Evolutionary conservation across 805 yeast genomes (phyloP), one percentile per base, ranked within the genome.

Genomic region (Saturnispora bothae): DNA sequence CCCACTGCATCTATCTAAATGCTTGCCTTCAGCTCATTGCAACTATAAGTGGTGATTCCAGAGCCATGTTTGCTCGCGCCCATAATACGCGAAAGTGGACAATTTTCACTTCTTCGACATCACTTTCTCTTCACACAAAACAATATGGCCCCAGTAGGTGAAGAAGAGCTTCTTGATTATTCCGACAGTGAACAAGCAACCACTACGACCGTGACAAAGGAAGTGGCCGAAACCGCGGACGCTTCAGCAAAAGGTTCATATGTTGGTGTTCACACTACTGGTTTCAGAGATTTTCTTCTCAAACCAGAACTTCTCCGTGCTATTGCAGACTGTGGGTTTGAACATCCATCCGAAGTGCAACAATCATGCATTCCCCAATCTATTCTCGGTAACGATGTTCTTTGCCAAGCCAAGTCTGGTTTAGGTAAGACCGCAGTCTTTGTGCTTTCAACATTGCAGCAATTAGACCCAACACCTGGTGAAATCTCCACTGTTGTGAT

Each of bases 391-490:
- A 89, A 95, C 45, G 98, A 89, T 60, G 97, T 89, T 43, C 68
- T 89, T 50, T 92, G 98, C 69, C 98, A 89, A 72, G 98, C 98
- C 64, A 89, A 92, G 70, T 92, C 98, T 33, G 98, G 98, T 82
- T 73, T 92, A 51, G 98, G 98, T 78, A 89, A 89, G 64, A 89
- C 98, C 43, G 98, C 98, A 33, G 97, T 89, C 41, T 89, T 89
- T 53, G 97, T 89, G 43, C 72, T 89, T 54, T 83, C 96, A 19
- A 89, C 98, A 45, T 73, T 89, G 59, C 97, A 89, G 66, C 96
- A 89, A 68, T 72, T 89, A 56, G 97, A 92, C 57, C 97, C 98
- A 33, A 85, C 89, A 50, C 85, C 94, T 44, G 98, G 97, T 56
- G 97, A 89, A 65, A 82, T 92, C 47, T 76, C 95, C 39, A 89